Base-by-base conservation (phyloP, 257 asterid species). In the Ajuga chamaepitys region DNA sequence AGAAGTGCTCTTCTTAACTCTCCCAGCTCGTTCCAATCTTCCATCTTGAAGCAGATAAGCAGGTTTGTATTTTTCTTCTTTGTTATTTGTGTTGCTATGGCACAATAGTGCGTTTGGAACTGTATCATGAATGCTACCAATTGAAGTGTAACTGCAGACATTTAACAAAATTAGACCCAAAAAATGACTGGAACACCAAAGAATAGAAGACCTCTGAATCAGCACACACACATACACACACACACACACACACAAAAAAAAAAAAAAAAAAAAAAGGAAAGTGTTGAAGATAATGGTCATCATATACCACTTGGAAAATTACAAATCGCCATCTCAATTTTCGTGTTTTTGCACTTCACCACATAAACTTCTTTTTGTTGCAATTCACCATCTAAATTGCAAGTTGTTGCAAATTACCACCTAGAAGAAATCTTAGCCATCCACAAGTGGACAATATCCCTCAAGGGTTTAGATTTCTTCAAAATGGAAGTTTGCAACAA, bases 101-200 rank as follows among this genome's bases (percentile, higher is more conserved):
- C 80, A 75, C 76, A 93, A 74, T 56, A 80, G 73, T 44, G 83
- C 86, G 65, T 93, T 93, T 37, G 96, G 99, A 73, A 89, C 86
- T 9, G 99, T 89, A 63, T 93, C 95, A 37, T 93, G 95, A 78
- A 93, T 86, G 81, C 99, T 93, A 66, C 99, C 97, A 40, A 93
- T 85, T 63, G 99, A 93, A 54, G 99, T 93, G 66, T 93, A 93
- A 54, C 97, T 93, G 88, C 80, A 56, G 24, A 26, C 0, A 30
- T 30, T 30, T 30, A 68, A 64, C 44, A 53, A 34, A 41, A 64
- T 26, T 26, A 55, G 10, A 66, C 45, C 26, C 9, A 21, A 17
- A 28, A 40, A 42, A 67, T 62, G 58, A 42, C 28, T 44, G 47
- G 44, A 47, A 60, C 21, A 17, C 12, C 34, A 47, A 54, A 26